Conservation (phyloP, 2,329 filamentous ascomycete species). For the Colletotrichum karsti region DNA sequence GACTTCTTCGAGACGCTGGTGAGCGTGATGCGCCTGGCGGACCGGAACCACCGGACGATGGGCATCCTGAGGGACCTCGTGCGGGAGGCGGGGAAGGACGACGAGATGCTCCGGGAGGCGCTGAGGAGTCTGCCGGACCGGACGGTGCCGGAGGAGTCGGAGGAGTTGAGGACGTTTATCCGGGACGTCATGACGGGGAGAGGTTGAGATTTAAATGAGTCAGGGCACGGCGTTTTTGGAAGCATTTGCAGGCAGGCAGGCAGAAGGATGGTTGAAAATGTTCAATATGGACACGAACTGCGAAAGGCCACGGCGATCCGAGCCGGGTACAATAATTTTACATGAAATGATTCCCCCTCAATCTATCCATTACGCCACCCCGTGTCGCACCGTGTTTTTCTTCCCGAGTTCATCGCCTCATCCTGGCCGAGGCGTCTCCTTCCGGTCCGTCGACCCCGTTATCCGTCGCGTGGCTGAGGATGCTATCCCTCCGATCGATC, state of each 20-base stretch:
- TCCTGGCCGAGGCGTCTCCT: slow-evolving; percentile 40
- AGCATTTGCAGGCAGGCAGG: background rate
- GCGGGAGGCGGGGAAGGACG: slow-evolving; percentile 47
- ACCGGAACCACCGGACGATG: slow-evolving; percentile 36
- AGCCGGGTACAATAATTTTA: slow-evolving; percentile 19
- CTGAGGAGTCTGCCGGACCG: slow-evolving; percentile 55
- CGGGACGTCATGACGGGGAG: slow-evolving; percentile 44
- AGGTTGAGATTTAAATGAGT: background rate
- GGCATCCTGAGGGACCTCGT: slow-evolving; percentile 45
- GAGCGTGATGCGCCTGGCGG: slow-evolving; percentile 54
- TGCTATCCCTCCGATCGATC: slow-evolving; percentile 49
- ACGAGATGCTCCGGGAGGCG: slow-evolving; percentile 46
- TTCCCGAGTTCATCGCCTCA: slow-evolving; percentile 26
- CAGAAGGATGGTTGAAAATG: background rate
- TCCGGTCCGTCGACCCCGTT: slow-evolving; percentile 35
- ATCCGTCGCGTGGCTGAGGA: slow-evolving; percentile 43
- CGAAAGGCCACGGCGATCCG: slow-evolving; percentile 1
- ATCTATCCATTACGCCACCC: slow-evolving; percentile 26
- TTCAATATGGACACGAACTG: slow-evolving; percentile 27
- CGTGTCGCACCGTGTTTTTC: background rate
- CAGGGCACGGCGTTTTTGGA: slow-evolving; percentile 6
- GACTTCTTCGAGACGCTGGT: slow-evolving; percentile 63
- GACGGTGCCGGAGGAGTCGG: slow-evolving; percentile 60
- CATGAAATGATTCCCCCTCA: slow-evolving; percentile 17
- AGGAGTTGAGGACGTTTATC: slow-evolving; percentile 55